These are phyloP conservation scores for Auriscalpium microsporum DNA, from an alignment of 768 basidiomycete species.

Conservation along the genomic window DNA sequence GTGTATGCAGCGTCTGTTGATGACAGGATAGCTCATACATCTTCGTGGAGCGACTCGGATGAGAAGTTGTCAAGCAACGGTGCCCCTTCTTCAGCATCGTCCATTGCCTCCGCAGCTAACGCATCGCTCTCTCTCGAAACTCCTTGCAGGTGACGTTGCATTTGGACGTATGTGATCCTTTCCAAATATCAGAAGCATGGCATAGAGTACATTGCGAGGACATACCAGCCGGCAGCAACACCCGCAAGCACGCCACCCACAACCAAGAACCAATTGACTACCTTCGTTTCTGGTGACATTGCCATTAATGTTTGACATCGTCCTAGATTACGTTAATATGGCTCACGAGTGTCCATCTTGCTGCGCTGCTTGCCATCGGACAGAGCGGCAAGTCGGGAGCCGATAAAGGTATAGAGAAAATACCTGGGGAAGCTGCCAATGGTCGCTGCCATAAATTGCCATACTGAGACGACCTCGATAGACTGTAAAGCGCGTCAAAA, in stretches of 20 bases:
- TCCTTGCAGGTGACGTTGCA: constrained; percentile 46
- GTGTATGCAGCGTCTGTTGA: no score
- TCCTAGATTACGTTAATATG: not conserved
- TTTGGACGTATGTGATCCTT: constrained; percentile 60
- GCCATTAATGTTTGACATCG: not conserved
- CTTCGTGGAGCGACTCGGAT: constrained; percentile 16
- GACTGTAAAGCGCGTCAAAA: constrained; percentile 32
- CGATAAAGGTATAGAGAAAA: constrained; percentile 68
- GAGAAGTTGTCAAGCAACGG: constrained; percentile 37
- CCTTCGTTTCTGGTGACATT: constrained; percentile 43
- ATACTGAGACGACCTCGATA: constrained; percentile 62
- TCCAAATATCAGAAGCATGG: constrained; percentile 7
- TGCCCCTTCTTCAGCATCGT: constrained; percentile 51
- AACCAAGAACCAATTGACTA: constrained; percentile 55
- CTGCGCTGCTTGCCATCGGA: constrained; percentile 69
- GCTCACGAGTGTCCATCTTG: constrained; percentile 67
- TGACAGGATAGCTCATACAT: not conserved
- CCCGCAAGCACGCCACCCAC: constrained; percentile 51
- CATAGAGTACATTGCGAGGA: constrained; percentile 1
- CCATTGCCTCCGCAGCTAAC: constrained; percentile 49
- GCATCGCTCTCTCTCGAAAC: constrained; percentile 41
- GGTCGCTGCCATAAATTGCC: constrained; percentile 73
- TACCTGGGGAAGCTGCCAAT: constrained; percentile 63
- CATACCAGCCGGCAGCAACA: constrained; percentile 59
- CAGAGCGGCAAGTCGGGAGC: constrained; percentile 61